Evolutionary conservation across 208 protist genomes (phyloP).

Genomic region (Phytomonas serpens): DNA sequence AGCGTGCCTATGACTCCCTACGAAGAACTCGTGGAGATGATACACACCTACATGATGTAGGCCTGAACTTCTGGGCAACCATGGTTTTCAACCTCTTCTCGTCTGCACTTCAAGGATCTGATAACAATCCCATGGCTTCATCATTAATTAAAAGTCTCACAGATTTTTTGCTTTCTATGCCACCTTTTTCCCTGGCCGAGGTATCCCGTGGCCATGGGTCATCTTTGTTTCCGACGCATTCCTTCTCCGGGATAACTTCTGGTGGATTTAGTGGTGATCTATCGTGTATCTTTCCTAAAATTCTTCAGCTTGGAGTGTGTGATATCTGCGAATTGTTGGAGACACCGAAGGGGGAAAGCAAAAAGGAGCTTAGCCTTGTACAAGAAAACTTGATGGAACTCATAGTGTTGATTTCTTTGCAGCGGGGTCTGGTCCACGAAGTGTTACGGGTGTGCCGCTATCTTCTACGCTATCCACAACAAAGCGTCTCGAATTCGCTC

Average conservation of each 20-base stretch:
- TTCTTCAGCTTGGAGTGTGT: slow-evolving; percentile 49
- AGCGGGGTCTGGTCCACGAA: slow-evolving; percentile 66
- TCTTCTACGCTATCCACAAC: slow-evolving; percentile 38
- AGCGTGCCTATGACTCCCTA: slow-evolving; percentile 21
- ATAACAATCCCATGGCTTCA: slow-evolving; percentile 26
- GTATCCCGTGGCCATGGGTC: background rate
- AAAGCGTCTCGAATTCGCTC: slow-evolving; percentile 22
- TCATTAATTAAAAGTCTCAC: slow-evolving; percentile 57
- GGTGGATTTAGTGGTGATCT: slow-evolving; percentile 9
- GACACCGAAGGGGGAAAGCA: background rate
- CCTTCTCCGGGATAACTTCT: background rate
- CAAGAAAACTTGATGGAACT: slow-evolving; percentile 46
- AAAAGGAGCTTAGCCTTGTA: slow-evolving; percentile 7
- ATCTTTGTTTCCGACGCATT: background rate
- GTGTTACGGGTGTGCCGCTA: slow-evolving; percentile 49
- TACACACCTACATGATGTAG: slow-evolving; percentile 34
- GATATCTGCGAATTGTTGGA: slow-evolving; percentile 48
- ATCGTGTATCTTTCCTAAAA: slow-evolving; percentile 34
- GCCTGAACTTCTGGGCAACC: slow-evolving; percentile 73
- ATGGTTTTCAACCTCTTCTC: slow-evolving; percentile 74
- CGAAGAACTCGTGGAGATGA: background rate
- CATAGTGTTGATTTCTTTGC: slow-evolving; percentile 56
- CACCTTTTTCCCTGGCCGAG: slow-evolving; percentile 63
- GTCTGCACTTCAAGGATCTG: slow-evolving; percentile 14
- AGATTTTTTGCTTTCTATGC: slow-evolving; percentile 61